phyloP scores from a whole-genome alignment of 176 grass and related monocot species.

The Musa acuminata region DNA sequence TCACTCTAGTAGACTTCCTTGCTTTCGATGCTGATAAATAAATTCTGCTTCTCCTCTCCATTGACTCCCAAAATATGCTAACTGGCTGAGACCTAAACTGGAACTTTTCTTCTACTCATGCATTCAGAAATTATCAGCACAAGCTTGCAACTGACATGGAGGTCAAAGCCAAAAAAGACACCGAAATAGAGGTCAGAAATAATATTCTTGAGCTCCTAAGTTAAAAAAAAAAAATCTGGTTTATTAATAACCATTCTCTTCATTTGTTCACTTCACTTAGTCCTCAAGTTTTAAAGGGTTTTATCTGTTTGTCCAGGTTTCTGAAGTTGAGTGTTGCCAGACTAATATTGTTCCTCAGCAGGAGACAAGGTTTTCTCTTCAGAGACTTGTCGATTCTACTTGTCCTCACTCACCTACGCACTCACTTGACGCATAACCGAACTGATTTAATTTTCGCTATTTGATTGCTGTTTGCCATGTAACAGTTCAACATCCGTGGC shows the following conservation, averaged over 20 bases:
- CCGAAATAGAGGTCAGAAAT: slow-evolving; percentile 16
- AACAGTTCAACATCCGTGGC: neutral
- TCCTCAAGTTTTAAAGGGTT: neutral
- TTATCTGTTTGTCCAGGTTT: slow-evolving; percentile 7
- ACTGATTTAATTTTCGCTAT: neutral
- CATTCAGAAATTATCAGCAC: neutral
- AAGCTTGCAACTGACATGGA: neutral
- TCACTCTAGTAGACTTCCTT: neutral
- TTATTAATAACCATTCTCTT: neutral
- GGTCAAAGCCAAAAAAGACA: slow-evolving; percentile 7
- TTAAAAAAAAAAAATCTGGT: neutral
- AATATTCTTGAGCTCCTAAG: slow-evolving; percentile 34
- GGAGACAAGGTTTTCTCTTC: slow-evolving; percentile 28
- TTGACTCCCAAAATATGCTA: neutral
- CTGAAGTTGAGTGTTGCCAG: slow-evolving; percentile 4
- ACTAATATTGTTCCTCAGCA: neutral
- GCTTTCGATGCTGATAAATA: neutral
- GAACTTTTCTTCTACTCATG: neutral
- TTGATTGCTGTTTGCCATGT: neutral
- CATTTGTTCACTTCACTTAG: neutral
- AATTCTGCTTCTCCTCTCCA: neutral
- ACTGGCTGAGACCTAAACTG: neutral
- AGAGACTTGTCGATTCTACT: neutral
- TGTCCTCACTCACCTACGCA: neutral
- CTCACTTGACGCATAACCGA: neutral